Evolutionary conservation across 2,329 filamentous ascomycete genomes (phyloP).

Genomic region (Ciborinia camelliae): DNA sequence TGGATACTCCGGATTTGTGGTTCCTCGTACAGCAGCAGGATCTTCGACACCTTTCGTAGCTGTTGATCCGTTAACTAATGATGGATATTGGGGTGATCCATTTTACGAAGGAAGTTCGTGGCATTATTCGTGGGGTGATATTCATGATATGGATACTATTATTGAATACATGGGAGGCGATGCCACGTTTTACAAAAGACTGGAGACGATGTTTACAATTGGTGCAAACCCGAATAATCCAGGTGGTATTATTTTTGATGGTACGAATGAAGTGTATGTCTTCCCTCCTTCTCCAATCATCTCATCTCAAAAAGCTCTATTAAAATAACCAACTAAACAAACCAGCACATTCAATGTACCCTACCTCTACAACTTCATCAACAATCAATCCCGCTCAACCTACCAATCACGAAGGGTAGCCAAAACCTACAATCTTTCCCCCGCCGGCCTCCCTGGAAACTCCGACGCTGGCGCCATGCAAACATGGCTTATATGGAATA

Average conservation of each 20-base stretch:
- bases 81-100: constrained; percentile 51
- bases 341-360: constrained; percentile 54
- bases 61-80: constrained; percentile 48
- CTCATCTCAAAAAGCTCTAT: background rate
- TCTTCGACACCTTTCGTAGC: constrained; percentile 38
- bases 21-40: constrained; percentile 50
- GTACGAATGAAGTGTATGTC: constrained; percentile 31
- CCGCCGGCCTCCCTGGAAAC: constrained; percentile 44
- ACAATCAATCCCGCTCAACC: constrained; percentile 33
- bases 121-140: constrained; percentile 52
- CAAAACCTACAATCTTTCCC: constrained; percentile 11
- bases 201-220: constrained; percentile 50
- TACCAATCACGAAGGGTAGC: constrained; percentile 17
- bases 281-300: background rate
- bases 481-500: constrained; percentile 55
- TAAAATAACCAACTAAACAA: background rate
- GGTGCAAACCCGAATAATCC: constrained; percentile 35
- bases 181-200: constrained; percentile 46
- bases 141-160: constrained; percentile 51
- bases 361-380: constrained; percentile 56
- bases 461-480: constrained; percentile 69
- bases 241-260: constrained; percentile 56
- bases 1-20: constrained; percentile 65
- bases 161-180: constrained; percentile 48
- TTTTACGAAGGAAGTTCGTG: constrained; percentile 52